Conservation (phyloP, 306 rosid genomes). For the Dryas octopetala region DNA sequence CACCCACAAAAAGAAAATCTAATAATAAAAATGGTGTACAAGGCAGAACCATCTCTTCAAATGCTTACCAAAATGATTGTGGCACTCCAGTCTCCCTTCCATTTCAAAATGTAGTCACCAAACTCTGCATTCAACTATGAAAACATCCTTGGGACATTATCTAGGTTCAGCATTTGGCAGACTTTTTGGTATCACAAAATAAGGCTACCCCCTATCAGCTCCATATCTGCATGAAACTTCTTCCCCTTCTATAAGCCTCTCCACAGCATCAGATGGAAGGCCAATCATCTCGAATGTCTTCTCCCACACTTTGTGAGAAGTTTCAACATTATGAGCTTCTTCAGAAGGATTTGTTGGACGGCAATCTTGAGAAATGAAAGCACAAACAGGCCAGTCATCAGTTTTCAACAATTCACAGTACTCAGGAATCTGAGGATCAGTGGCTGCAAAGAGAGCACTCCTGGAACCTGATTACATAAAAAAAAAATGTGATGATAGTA, state of each 20-base stretch:
- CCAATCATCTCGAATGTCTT: constrained; percentile 87
- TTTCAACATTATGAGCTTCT: constrained; percentile 72
- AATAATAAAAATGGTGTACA: background rate
- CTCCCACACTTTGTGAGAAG: constrained; percentile 74
- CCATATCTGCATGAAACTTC: constrained; percentile 63
- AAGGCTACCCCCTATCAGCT: constrained; percentile 40
- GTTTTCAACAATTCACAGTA: constrained; percentile 85
- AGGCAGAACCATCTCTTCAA: background rate
- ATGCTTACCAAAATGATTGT: background rate
- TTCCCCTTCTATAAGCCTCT: constrained; percentile 78
- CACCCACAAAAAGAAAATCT: background rate
- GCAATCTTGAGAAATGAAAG: constrained; percentile 85
- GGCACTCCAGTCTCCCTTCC: background rate
- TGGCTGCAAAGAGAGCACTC: constrained; percentile 89
- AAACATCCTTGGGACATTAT: constrained; percentile 16
- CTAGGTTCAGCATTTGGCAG: constrained; percentile 12
- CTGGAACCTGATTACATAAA: constrained; percentile 58
- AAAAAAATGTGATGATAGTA: background rate
- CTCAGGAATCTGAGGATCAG: constrained; percentile 88
- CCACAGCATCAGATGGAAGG: constrained; percentile 73
- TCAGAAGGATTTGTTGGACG: constrained; percentile 88
- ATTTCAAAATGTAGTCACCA: too few relatives aligned
- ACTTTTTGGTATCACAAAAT: constrained; percentile 7
- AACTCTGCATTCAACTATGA: constrained; percentile 18
- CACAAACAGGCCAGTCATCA: constrained; percentile 88